Evolutionary conservation across 306 rosid species (phyloP), one percentile per base, ranked within the genome.

Genomic region (Dryas alaskensis): DNA sequence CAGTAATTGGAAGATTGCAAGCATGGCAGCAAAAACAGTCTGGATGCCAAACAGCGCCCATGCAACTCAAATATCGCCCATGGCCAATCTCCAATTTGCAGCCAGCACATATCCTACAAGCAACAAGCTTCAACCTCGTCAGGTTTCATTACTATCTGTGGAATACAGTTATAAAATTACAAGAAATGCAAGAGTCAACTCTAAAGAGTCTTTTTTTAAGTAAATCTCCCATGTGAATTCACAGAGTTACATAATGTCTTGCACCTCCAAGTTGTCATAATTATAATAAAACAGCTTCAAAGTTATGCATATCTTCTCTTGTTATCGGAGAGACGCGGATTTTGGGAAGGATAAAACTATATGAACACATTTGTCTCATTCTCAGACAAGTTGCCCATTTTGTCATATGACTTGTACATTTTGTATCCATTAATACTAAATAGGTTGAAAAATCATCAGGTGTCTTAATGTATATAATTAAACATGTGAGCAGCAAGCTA

Each of bases 11-110:
- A 42, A 73, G 81, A 69, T 95, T 87, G 85, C 97, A 94, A 76
- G 85, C 79, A 70, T 55, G 84, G 79, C 98, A 94, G 49, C 92
- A 69, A 63, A 91, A 94, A 77, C 98, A 94, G 75, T 87, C 90
- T 69, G 98, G 98, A 86, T 94, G 98, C 98, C 96, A 94, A 78
- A 86, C 80, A 10, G 81, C 87, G 60, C 84, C 89, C 92, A 86
- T 81, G 84, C 96, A 88, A 79, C 90, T 94, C 84, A 89, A 78
- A 86, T 78, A 88, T 71, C 89, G 82, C 45, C 92, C 97, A 61
- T 79, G 82, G 73, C 96, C 97, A 68, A 95, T 92, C 83, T 81
- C 96, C 17, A 65, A 67, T 6, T 87, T 84, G 93, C 99, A 95
- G 78, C 99, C 98, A 53, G 97, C 97, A 84, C 99, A 95, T 69